phyloP scores from a whole-genome alignment of 2,329 filamentous ascomycete genomes.

The Neofusicoccum kwambonambiense region DNA sequence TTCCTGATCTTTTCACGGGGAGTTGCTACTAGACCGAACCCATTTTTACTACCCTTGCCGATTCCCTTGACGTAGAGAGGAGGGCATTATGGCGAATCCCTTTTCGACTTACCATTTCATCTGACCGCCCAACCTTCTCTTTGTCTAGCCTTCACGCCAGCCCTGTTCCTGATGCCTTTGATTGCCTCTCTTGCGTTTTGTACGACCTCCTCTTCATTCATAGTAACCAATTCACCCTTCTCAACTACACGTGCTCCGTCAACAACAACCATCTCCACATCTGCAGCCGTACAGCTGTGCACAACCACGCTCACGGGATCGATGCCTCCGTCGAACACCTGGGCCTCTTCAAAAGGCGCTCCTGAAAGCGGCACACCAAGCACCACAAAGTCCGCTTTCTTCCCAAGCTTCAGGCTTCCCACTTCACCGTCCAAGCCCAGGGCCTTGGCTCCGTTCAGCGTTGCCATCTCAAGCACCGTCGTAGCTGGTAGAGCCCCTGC shows the following conservation, averaged over 20 bases:
- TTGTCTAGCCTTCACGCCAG: slow-evolving; percentile 14
- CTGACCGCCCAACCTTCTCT: not conserved
- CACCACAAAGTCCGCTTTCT: slow-evolving; percentile 44
- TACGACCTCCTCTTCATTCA: slow-evolving; percentile 20
- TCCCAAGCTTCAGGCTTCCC: slow-evolving; percentile 42
- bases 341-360: slow-evolving; percentile 37
- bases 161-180: slow-evolving; percentile 22
- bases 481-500: slow-evolving; percentile 25
- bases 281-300: slow-evolving; percentile 21
- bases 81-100: not conserved
- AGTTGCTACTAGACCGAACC: no score
- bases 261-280: slow-evolving; percentile 25
- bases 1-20: not conserved
- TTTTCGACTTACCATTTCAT: not conserved
- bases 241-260: slow-evolving; percentile 24
- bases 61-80: no score
- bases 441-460: slow-evolving; percentile 28
- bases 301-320: slow-evolving; percentile 37
- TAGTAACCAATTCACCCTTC: slow-evolving; percentile 18
- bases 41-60: no score
- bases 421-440: slow-evolving; percentile 36
- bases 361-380: slow-evolving; percentile 26
- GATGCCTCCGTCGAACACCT: slow-evolving; percentile 29
- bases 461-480: slow-evolving; percentile 26
- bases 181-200: slow-evolving; percentile 20